Evolutionary conservation across 2,329 filamentous ascomycete species (phyloP).

Genomic region (Dissoconium aciculare): DNA sequence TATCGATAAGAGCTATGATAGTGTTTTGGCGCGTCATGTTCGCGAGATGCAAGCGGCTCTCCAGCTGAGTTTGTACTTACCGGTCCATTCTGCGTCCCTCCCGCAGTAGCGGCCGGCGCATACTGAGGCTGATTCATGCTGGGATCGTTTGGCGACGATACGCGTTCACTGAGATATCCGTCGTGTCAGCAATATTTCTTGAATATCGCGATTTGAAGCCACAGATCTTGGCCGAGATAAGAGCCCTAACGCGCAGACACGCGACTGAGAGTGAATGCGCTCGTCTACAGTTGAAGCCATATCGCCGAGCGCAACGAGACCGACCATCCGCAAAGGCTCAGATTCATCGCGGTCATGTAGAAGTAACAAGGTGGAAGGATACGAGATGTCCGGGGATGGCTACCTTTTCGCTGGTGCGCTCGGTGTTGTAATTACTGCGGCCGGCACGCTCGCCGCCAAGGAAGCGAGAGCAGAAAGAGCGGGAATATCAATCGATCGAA

Average conservation of each 20-base stretch:
- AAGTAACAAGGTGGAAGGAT: too few relatives aligned
- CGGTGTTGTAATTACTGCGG: constrained; percentile 7
- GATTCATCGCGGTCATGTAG: constrained; percentile 1
- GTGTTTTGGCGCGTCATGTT: too few relatives aligned
- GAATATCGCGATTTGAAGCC: too few relatives aligned
- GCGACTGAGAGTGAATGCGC: constrained; percentile 1
- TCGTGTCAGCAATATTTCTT: too few relatives aligned
- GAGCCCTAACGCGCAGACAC: background rate
- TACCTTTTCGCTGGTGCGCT: too few relatives aligned
- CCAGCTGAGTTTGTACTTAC: too few relatives aligned
- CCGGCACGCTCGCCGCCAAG: constrained; percentile 25
- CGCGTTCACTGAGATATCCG: too few relatives aligned
- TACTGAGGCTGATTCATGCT: constrained; percentile 42
- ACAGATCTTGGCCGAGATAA: constrained; percentile 1
- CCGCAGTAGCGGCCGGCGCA: constrained; percentile 49
- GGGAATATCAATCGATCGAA: background rate
- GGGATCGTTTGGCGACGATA: constrained; percentile 1
- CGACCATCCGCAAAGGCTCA: too few relatives aligned
- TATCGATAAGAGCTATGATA: constrained; percentile 9
- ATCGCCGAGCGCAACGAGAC: too few relatives aligned
- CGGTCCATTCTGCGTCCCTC: constrained; percentile 42
- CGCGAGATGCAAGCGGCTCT: background rate
- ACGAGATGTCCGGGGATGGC: too few relatives aligned
- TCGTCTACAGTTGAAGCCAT: too few relatives aligned
- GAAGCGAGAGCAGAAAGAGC: constrained; percentile 33